Evolutionary conservation across 495 filamentous ascomycete species (phyloP).

Genomic region (Bryoglossum gracile): DNA sequence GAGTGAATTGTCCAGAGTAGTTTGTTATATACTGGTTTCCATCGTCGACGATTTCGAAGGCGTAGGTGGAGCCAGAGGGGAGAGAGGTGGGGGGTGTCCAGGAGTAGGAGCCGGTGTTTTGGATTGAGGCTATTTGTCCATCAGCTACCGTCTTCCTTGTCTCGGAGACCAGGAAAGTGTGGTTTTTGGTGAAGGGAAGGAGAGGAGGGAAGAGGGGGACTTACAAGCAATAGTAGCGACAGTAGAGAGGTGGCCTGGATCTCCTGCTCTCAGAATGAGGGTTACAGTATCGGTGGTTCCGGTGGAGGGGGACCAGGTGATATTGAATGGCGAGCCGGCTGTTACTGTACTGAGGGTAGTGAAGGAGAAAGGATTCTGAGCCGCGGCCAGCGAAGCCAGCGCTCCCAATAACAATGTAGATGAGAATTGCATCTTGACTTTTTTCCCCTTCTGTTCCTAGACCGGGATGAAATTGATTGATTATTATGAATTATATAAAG

Average conservation of each 20-base stretch:
- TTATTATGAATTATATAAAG: too few species aligned
- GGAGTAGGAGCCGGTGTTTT: slow-evolving; percentile 49
- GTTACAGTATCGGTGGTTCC: slow-evolving; percentile 39
- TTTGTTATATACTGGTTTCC: slow-evolving; percentile 34
- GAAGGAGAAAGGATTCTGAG: slow-evolving; percentile 46
- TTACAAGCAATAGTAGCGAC: slow-evolving; percentile 48
- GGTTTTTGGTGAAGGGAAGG: too few species aligned
- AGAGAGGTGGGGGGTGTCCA: slow-evolving; percentile 43
- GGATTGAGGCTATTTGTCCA: slow-evolving; percentile 29
- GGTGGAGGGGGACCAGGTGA: slow-evolving; percentile 50
- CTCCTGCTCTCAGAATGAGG: slow-evolving; percentile 44
- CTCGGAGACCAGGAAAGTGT: too few species aligned
- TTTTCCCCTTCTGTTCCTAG: too few species aligned
- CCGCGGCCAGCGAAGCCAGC: background rate
- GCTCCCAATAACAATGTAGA: background rate
- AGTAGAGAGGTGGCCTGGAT: slow-evolving; percentile 31
- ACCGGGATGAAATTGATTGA: too few species aligned
- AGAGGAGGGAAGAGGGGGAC: slow-evolving; percentile 19
- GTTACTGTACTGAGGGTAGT: slow-evolving; percentile 37
- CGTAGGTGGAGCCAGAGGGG: slow-evolving; percentile 42
- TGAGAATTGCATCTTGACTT: slow-evolving; percentile 11
- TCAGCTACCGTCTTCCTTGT: background rate
- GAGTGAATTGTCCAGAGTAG: slow-evolving; percentile 49
- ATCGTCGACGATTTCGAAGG: slow-evolving; percentile 50
- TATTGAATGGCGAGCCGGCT: slow-evolving; percentile 41